Conservation (phyloP, 176 grass and related monocot species). For the Panicum miliaceum region DNA sequence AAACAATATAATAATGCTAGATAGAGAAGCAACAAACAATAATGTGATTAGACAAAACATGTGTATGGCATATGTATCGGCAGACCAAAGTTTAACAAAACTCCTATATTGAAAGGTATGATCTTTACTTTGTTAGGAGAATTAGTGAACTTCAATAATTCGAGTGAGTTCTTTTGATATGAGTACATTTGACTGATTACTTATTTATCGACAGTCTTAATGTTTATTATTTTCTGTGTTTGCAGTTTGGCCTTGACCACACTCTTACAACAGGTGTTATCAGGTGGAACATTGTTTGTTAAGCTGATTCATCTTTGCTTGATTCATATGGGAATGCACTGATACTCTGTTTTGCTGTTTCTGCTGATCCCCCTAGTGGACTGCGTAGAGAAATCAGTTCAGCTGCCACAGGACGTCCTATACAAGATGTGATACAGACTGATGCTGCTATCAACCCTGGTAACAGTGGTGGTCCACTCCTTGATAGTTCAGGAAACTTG, state of each 20-base stretch:
- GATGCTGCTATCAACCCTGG: slow-evolving; percentile 99
- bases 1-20: not conserved
- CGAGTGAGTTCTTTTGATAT: not conserved
- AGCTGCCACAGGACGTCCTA: slow-evolving; percentile 97
- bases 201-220: slow-evolving; percentile 12
- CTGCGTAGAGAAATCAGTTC: slow-evolving; percentile 98
- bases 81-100: not conserved
- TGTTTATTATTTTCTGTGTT: slow-evolving; percentile 24
- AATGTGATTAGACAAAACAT: not conserved
- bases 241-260: slow-evolving; percentile 99
- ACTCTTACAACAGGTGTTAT: slow-evolving; percentile 99
- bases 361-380: slow-evolving; percentile 53
- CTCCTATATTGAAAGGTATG: not conserved
- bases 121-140: not conserved
- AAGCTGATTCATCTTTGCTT: slow-evolving; percentile 32
- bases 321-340: slow-evolving; percentile 30
- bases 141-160: not conserved
- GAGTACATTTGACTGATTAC: not conserved
- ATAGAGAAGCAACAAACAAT: not conserved
- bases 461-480: slow-evolving; percentile 91
- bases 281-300: slow-evolving; percentile 62
- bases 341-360: slow-evolving; percentile 17
- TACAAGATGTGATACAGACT: slow-evolving; percentile 99
- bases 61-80: not conserved
- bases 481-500: slow-evolving; percentile 95